Evolutionary conservation across 176 grass and related monocot species (phyloP), one percentile per base, ranked within the genome.

Genomic region (Oropetium thomaeum): DNA sequence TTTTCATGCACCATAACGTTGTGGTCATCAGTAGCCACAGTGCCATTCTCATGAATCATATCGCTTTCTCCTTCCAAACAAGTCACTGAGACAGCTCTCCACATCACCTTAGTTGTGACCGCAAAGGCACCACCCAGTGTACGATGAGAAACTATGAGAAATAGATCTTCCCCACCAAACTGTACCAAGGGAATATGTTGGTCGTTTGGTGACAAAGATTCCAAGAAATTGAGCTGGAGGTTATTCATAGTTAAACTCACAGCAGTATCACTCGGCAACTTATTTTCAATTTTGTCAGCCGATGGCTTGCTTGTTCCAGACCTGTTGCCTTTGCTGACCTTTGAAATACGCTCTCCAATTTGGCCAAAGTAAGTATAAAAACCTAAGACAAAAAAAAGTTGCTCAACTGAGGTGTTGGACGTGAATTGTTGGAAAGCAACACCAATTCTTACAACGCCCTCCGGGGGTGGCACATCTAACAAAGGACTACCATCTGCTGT

Each of bases 71-170:
- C 89, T 65, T 99, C 96, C 65, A 95, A 90, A 88, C 96, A 99
- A 58, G 92, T 95, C 26, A 99, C 75, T 33, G 89, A 95, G 67
- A 90, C 82, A 54, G 87, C 70, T 87, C 80, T 89, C 96, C 91
- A 99, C 61, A 61, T 63, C 64, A 99, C 86, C 61, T 90, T 89
- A 71, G 96, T 99, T 40, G 82, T 92, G 68, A 99, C 96, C 44
- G 92, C 96, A 84, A 96, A 92, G 77, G 96, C 96, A 51, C 96
- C 96, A 83, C 96, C 96, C 58, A 99, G 85, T 70, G 96, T 92
- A 49, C 96, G 92, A 81, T 99, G 96, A 80, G 92, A 99, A 80
- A 99, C 92, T 92, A 87, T 99, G 40, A 99, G 76, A 78, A 88
- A 96, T 17, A 99, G 67, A 73, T 90, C 87, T 29, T 82, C 79